Conservation (phyloP, 1,139 yeast species). For the Suhomyces choctaworum region DNA sequence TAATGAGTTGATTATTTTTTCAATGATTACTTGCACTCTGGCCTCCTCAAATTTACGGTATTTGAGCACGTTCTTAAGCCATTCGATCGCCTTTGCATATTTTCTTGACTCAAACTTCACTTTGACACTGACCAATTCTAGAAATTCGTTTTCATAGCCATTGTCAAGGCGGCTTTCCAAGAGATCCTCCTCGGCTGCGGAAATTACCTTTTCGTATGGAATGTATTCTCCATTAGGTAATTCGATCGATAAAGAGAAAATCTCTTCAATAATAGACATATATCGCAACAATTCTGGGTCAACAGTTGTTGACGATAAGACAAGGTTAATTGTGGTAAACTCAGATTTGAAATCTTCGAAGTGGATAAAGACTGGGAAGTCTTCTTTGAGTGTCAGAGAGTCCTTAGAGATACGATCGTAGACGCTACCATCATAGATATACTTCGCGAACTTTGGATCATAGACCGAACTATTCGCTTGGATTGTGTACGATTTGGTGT, state of each 20-base stretch:
- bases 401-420: constrained; percentile 26
- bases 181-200: constrained; percentile 71
- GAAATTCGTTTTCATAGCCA: constrained; percentile 61
- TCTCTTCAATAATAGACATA: constrained; percentile 62
- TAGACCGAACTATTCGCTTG: constrained; percentile 31
- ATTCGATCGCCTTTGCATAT: constrained; percentile 67
- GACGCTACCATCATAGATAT: constrained; percentile 20
- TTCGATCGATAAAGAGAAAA: constrained; percentile 69
- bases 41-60: constrained; percentile 69
- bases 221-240: constrained; percentile 56
- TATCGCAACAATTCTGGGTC: constrained; percentile 63
- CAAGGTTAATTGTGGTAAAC: constrained; percentile 69
- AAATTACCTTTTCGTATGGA: constrained; percentile 74
- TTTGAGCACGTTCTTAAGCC: constrained; percentile 70
- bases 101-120: constrained; percentile 64
- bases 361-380: constrained; percentile 66
- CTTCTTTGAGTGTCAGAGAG: constrained; percentile 10
- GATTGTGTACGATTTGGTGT: constrained; percentile 61
- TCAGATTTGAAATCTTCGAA: constrained; percentile 79
- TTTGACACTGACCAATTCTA: constrained; percentile 62
- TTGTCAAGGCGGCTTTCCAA: constrained; percentile 56
- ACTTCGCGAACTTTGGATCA: constrained; percentile 17
- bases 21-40: constrained; percentile 69
- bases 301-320: constrained; percentile 64
- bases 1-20: constrained; percentile 70